Percentiles rank a stretch among this genome's conserved stretches.
Conservation (phyloP, 257 asterid species). For the Lavandula angustifolia region DNA sequence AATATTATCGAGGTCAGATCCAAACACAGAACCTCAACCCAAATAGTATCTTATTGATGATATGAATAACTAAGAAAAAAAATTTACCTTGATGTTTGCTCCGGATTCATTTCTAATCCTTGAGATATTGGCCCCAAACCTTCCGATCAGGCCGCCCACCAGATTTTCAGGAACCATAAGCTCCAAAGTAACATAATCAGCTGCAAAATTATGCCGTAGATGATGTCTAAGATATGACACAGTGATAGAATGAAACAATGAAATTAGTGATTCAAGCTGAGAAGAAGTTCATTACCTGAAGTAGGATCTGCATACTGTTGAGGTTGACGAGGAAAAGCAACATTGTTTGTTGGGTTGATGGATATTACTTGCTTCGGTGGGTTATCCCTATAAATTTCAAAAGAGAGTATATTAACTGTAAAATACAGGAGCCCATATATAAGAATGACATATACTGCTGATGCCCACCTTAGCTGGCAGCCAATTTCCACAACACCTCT, state of each 20-base stretch:
- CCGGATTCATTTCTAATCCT: constrained; percentile 94
- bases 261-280: constrained; percentile 27
- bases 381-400: constrained; percentile 61
- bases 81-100: constrained; percentile 72
- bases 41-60: not conserved
- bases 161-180: constrained; percentile 86
- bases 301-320: constrained; percentile 66
- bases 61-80: not conserved
- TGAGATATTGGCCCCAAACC: constrained; percentile 94
- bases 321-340: constrained; percentile 54
- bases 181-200: constrained; percentile 72
- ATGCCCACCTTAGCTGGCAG: constrained; percentile 73
- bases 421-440: constrained; percentile 4
- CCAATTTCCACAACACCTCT: constrained; percentile 92
- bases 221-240: constrained; percentile 44
- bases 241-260: constrained; percentile 37
- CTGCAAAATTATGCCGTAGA: constrained; percentile 65
- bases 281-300: constrained; percentile 58
- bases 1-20: constrained; percentile 4
- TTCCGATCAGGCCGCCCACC: constrained; percentile 96
- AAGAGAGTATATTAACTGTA: constrained; percentile 12
- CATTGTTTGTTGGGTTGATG: constrained; percentile 60
- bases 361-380: constrained; percentile 93
- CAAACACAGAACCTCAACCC: not conserved
- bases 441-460: constrained; percentile 11